Percentiles rank a stretch among this genome's conserved stretches.
phyloP scores from a whole-genome alignment of 2,329 filamentous ascomycete genomes.

The Exophiala oligosperma region DNA sequence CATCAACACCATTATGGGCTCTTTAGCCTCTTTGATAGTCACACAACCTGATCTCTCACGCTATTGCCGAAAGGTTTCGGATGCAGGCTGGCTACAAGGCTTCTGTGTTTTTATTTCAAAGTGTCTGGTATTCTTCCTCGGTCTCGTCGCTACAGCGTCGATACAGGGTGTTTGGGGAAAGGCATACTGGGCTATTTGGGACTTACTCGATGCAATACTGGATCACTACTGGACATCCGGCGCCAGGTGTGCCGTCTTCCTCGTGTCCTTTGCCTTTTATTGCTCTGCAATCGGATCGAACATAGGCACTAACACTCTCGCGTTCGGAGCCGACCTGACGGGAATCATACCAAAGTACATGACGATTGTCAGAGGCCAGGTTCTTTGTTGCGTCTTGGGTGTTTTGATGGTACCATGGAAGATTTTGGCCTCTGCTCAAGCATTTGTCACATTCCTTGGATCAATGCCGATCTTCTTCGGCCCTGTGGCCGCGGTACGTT shows the following conservation, averaged over 20 bases:
- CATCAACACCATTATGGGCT: constrained; percentile 4
- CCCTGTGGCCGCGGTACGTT: constrained; percentile 29
- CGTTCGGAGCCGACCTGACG: constrained; percentile 36
- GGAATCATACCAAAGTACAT: constrained; percentile 45
- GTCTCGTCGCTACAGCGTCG: constrained; percentile 42
- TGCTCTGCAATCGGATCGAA: neutral
- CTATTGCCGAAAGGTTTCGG: constrained; percentile 6
- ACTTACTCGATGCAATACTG: constrained; percentile 43
- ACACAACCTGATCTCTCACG: constrained; percentile 9
- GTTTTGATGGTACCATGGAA: constrained; percentile 44
- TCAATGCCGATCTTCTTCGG: constrained; percentile 45
- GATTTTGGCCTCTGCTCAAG: constrained; percentile 33
- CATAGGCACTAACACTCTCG: neutral
- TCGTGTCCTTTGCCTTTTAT: constrained; percentile 1
- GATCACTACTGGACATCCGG: constrained; percentile 35
- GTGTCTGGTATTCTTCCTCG: constrained; percentile 43
- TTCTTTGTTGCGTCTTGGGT: constrained; percentile 41
- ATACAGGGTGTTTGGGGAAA: constrained; percentile 36
- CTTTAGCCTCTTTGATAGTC: constrained; percentile 3
- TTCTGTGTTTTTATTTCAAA: constrained; percentile 37
- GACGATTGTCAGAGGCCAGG: constrained; percentile 45
- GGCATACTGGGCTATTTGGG: constrained; percentile 49
- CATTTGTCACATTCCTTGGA: constrained; percentile 43
- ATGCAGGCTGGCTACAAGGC: constrained; percentile 6
- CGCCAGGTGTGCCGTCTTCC: neutral